These are phyloP conservation scores for Tympanopsis confertula DNA, from an alignment of 2,329 filamentous ascomycete species.

Conservation along the genomic window DNA sequence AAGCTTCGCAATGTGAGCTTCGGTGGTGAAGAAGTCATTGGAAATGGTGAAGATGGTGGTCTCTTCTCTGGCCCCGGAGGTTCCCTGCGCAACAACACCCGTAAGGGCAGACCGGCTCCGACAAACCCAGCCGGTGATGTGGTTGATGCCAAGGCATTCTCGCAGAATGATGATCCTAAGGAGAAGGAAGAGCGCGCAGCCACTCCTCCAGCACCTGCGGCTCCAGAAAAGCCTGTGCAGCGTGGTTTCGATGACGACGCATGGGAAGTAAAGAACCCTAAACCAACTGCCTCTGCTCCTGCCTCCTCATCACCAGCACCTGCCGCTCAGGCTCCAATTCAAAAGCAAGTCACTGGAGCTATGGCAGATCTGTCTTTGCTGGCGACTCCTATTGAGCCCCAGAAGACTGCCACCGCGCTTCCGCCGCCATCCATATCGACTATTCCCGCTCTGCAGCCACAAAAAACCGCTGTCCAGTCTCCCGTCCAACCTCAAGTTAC, in stretches of 20 bases:
- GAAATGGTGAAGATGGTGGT: conserved; percentile 27
- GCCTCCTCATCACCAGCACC: neutral
- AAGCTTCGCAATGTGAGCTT: neutral
- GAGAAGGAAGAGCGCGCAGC: neutral
- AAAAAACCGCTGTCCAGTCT: too few relatives aligned
- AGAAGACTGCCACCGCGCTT: conserved; percentile 71
- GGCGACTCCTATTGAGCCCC: conserved; percentile 54
- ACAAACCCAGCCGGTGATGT: conserved; percentile 76
- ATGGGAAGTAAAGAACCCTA: conserved; percentile 85
- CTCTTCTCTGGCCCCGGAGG: conserved; percentile 92
- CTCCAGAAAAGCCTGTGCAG: conserved; percentile 3
- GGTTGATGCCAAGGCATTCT: conserved; percentile 78
- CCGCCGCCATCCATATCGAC: conserved; percentile 57
- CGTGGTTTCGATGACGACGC: conserved; percentile 89
- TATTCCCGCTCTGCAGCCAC: conserved; percentile 64
- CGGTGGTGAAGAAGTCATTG: conserved; percentile 36
- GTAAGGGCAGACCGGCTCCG: conserved; percentile 79
- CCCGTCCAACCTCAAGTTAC: too few relatives aligned
- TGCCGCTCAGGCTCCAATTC: conserved; percentile 8
- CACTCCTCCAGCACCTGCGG: neutral
- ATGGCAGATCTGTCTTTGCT: conserved; percentile 46
- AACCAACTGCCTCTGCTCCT: conserved; percentile 22
- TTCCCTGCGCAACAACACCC: conserved; percentile 81
- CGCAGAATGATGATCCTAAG: conserved; percentile 37
- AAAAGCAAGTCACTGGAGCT: conserved; percentile 13